Percentiles rank a stretch among this genome's conserved stretches.
Evolutionary conservation across 768 basidiomycete species (phyloP).

Genomic region (Trametes coccinea): DNA sequence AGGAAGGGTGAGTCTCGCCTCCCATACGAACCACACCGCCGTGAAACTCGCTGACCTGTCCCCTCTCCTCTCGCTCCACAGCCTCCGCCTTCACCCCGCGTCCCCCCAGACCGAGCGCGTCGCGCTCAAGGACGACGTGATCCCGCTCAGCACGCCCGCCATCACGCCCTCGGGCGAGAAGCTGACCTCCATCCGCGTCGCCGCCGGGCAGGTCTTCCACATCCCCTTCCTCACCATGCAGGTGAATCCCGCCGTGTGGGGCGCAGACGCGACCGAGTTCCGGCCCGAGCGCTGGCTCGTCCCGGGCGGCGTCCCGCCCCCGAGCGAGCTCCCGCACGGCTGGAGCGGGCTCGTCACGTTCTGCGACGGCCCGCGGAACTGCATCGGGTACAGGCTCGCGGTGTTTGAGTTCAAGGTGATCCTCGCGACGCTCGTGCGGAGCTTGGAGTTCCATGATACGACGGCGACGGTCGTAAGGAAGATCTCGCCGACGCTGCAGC

Average conservation of each 20-base stretch:
- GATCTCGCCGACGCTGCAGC: constrained; percentile 40
- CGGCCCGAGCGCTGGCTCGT: constrained; percentile 43
- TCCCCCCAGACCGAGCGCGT: constrained; percentile 43
- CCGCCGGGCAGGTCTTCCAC: constrained; percentile 38
- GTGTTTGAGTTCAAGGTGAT: constrained; percentile 44
- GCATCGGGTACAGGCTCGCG: constrained; percentile 43
- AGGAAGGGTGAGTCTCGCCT: constrained; percentile 34
- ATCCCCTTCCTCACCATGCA: constrained; percentile 37
- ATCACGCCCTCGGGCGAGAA: constrained; percentile 30
- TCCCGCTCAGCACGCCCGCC: constrained; percentile 42
- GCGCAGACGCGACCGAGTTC: constrained; percentile 37
- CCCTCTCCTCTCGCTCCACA: constrained; percentile 10
- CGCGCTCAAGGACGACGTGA: constrained; percentile 41
- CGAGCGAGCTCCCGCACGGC: constrained; percentile 35
- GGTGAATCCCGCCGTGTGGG: constrained; percentile 38
- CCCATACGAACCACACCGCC: too few species aligned
- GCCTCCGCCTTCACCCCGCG: constrained; percentile 43
- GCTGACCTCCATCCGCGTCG: constrained; percentile 32
- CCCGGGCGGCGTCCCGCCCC: constrained; percentile 31
- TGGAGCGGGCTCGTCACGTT: constrained; percentile 42
- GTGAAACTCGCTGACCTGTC: too few species aligned
- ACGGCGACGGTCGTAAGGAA: constrained; percentile 32
- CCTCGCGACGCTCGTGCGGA: constrained; percentile 38
- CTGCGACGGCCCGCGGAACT: constrained; percentile 44
- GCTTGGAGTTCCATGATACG: constrained; percentile 40